These are phyloP conservation scores for Pichia kluyveri DNA, from an alignment of 805 yeast genomes.

Conservation along the genomic window DNA sequence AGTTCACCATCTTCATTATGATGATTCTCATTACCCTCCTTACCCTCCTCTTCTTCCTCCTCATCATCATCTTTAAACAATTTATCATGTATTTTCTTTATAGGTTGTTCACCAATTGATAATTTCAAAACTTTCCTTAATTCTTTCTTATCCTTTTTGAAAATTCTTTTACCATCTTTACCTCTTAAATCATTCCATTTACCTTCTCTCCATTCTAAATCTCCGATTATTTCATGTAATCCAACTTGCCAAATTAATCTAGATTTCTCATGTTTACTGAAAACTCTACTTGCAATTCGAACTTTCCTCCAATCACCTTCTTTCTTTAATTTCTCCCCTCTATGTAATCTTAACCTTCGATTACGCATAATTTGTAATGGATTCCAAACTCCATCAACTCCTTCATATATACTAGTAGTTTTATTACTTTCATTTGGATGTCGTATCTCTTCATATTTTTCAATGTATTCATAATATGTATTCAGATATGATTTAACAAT, in stretches of 20 bases:
- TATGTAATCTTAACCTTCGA: constrained; percentile 46
- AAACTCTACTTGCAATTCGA: constrained; percentile 59
- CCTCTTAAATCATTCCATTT: constrained; percentile 45
- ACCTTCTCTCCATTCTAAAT: constrained; percentile 45
- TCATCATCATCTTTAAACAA: constrained; percentile 5
- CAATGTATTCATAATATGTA: constrained; percentile 40
- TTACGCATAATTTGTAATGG: constrained; percentile 79
- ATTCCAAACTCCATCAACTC: constrained; percentile 64
- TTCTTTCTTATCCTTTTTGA: constrained; percentile 10
- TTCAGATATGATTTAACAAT: constrained; percentile 27
- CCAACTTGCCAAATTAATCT: constrained; percentile 59
- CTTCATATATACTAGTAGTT: constrained; percentile 25
- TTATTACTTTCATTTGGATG: constrained; percentile 12
- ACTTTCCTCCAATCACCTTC: constrained; percentile 18
- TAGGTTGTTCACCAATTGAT: neutral
- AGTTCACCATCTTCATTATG: constrained; percentile 2
- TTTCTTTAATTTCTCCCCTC: constrained; percentile 38
- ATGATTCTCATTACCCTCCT: constrained; percentile 18
- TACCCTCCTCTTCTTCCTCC: constrained; percentile 8
- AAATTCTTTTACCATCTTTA: constrained; percentile 44
- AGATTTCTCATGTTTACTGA: constrained; percentile 36
- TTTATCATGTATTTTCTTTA: constrained; percentile 2
- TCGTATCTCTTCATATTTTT: constrained; percentile 29
- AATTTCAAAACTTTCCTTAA: neutral
- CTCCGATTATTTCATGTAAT: constrained; percentile 47